Percentiles rank a stretch among this genome's conserved stretches.
These are phyloP conservation scores for Saccharomycopsis javanensis DNA, from an alignment of 805 yeast species.

Conservation along the genomic window DNA sequence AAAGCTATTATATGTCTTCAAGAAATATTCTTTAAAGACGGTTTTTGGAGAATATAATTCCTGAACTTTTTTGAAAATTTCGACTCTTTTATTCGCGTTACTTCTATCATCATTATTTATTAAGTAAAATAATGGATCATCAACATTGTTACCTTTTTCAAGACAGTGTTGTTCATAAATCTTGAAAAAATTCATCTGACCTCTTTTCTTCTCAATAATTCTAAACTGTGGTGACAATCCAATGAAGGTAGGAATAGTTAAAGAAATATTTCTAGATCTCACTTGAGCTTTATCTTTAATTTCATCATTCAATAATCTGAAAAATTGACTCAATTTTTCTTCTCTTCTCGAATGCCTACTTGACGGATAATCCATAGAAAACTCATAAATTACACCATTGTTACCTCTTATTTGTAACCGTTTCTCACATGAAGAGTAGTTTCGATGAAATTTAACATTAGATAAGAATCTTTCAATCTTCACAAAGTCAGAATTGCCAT, in stretches of 20 bases:
- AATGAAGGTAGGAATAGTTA: conserved; percentile 83
- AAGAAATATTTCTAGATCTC: conserved; percentile 72
- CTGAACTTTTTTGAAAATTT: conserved; percentile 79
- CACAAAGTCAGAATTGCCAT: conserved; percentile 75
- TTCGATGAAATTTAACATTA: conserved; percentile 75
- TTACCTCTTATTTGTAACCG: conserved; percentile 84
- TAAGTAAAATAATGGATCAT: conserved; percentile 81
- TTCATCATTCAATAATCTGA: conserved; percentile 77
- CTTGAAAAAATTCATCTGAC: conserved; percentile 65
- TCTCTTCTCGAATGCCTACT: conserved; percentile 96
- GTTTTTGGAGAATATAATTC: conserved; percentile 77
- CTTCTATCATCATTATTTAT: conserved; percentile 33
- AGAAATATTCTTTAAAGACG: conserved; percentile 69
- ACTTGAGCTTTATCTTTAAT: conserved; percentile 75
- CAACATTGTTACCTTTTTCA: conserved; percentile 61
- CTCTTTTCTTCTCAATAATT: conserved; percentile 69
- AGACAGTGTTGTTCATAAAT: conserved; percentile 85
- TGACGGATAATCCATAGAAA: conserved; percentile 95
- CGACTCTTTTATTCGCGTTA: conserved; percentile 50
- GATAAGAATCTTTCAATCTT: conserved; percentile 92
- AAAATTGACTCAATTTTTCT: conserved; percentile 84
- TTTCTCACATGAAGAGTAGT: conserved; percentile 82
- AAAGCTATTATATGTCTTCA: conserved; percentile 58
- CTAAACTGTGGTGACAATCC: conserved; percentile 94
- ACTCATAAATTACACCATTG: conserved; percentile 84